Evolutionary conservation across 2,329 filamentous ascomycete genomes (phyloP), one percentile per base, ranked within the genome.

Genomic region (Pseudogymnoascus sp.): DNA sequence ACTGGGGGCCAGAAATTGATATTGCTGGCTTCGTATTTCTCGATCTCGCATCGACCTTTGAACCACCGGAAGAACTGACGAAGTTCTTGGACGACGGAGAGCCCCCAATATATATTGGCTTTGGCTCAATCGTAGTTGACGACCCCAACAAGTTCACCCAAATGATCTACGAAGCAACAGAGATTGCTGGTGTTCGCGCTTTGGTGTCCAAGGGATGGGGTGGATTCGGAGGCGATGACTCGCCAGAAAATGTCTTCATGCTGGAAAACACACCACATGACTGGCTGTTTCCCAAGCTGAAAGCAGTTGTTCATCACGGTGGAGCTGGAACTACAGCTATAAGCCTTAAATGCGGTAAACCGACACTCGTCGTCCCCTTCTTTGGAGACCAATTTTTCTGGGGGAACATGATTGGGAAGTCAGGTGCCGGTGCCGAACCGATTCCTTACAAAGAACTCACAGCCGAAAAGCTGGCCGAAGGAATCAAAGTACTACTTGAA

Each of bases 351-450:
- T 87, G 82, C 64, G 88, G 81, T 2, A 82, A 81, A 67, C 88
- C 88, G 0, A 90, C 85, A 4, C 87, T 89, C 81, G 81, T 90
- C 27, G 85, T 91, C 2, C 88, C 88, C 0, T 91, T 91, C 74
- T 91, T 91, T 65, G 88, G 88, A 2, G 88, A 91, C 69, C 88
- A 91, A 60, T 82, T 87, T 58, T 92, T 92, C 70, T 92, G 89
- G 89, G 89, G 88, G 2, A 78, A 79, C 15, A 89, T 89, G 84
- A 80, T 91, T 0, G 80, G 79, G 4, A 82, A 79, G 35, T 80
- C 84, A 1, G 81, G 82, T 27, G 88, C 87, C 0, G 89, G 89
- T 0, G 85, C 88, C 0, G 75, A 81, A 42, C 82, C 87, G 1
- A 80, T 90, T 7, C 87, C 87, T 0, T 89, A 90, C 74, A 90